A percentile compares a stretch with the other conserved stretches of the same genome.
phyloP scores from a whole-genome alignment of 2,329 filamentous ascomycete genomes.

The Penicillium sp. region DNA sequence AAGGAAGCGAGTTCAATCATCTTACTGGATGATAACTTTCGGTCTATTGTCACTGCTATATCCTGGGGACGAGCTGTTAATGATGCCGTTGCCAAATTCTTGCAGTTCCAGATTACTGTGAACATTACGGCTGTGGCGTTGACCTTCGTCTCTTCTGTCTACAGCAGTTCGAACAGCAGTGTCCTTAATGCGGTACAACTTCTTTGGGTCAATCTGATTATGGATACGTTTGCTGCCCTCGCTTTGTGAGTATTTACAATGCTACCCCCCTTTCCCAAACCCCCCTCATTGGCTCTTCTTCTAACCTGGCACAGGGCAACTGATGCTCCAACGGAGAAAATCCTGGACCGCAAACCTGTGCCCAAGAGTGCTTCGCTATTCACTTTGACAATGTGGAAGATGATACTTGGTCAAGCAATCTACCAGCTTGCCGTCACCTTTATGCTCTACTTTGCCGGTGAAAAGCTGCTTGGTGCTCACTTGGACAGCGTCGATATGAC shows the following conservation, averaged over 20 bases:
- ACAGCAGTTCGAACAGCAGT: slow-evolving; percentile 68
- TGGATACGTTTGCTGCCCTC: slow-evolving; percentile 91
- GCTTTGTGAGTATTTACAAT: slow-evolving; percentile 58
- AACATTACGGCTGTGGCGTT: slow-evolving; percentile 89
- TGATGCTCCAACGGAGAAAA: slow-evolving; percentile 81
- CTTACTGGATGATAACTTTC: slow-evolving; percentile 69
- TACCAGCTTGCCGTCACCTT: slow-evolving; percentile 84
- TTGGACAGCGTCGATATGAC: slow-evolving; percentile 49
- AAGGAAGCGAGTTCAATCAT: slow-evolving; percentile 73
- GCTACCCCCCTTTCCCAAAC: not conserved
- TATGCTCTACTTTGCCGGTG: slow-evolving; percentile 77
- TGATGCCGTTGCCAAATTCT: slow-evolving; percentile 69
- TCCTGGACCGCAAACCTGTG: slow-evolving; percentile 79
- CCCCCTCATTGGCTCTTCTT: not conserved
- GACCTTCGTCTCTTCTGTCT: slow-evolving; percentile 85
- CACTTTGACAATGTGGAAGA: slow-evolving; percentile 96
- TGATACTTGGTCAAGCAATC: slow-evolving; percentile 91
- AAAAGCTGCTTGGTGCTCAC: slow-evolving; percentile 63
- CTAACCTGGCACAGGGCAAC: slow-evolving; percentile 60
- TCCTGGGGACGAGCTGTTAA: slow-evolving; percentile 73
- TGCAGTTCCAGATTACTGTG: slow-evolving; percentile 72
- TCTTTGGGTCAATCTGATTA: slow-evolving; percentile 95
- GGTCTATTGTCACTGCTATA: slow-evolving; percentile 67
- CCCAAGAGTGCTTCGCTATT: slow-evolving; percentile 77
- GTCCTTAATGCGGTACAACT: slow-evolving; percentile 89